A percentile compares a stretch with the other conserved stretches of the same genome.
phyloP scores from a whole-genome alignment of 116 monocot species.

The Papilionanthe hybrid region DNA sequence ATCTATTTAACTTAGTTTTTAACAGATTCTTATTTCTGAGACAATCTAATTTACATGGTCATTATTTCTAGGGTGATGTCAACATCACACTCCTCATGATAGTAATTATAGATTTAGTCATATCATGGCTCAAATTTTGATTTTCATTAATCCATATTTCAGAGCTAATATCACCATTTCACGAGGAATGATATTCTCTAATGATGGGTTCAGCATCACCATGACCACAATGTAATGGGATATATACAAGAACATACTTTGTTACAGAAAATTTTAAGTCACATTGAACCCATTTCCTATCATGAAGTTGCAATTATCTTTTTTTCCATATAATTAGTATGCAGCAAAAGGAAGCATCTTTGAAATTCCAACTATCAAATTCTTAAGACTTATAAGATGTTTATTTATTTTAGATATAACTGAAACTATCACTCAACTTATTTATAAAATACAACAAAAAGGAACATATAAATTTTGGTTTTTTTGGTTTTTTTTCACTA shows the following conservation, averaged over 20 bases:
- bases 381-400: background rate
- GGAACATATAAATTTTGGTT: background rate
- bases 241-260: background rate
- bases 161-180: too few species aligned
- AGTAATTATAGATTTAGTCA: background rate
- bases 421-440: background rate
- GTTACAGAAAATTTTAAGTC: background rate
- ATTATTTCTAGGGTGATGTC: too few species aligned
- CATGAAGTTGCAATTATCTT: background rate
- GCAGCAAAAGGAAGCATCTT: background rate
- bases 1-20: background rate
- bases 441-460: background rate
- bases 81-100: background rate
- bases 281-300: background rate
- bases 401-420: background rate
- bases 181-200: too few species aligned
- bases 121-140: background rate
- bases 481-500: too few species aligned
- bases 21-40: background rate
- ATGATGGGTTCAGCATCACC: background rate
- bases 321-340: background rate
- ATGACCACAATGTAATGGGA: background rate
- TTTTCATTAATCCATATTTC: too few species aligned
- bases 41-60: background rate
- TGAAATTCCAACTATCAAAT: background rate